These are phyloP conservation scores for Paecilomyces variotii DNA, from an alignment of 2,329 filamentous ascomycete genomes.

Conservation along the genomic window DNA sequence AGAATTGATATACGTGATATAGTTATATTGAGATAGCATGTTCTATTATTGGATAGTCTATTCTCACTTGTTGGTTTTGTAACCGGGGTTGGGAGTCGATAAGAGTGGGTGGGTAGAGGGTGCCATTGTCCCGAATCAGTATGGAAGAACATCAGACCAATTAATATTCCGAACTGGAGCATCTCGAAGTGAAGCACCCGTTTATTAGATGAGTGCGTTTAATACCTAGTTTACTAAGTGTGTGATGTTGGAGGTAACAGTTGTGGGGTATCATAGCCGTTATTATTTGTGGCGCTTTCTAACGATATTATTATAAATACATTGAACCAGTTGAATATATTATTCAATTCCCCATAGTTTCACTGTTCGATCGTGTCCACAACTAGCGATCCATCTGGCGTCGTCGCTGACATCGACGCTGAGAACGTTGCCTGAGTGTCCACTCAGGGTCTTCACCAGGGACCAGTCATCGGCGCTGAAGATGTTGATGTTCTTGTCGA, in stretches of 20 bases:
- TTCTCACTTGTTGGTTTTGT: no score
- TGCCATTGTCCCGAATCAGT: no score
- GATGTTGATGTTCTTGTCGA: conserved; percentile 91
- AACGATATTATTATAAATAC: background rate
- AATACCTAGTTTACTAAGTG: no score
- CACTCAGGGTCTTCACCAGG: conserved; percentile 75
- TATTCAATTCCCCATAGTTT: conserved; percentile 94
- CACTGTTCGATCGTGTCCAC: conserved; percentile 87
- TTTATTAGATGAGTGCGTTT: no score
- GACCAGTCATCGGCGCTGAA: conserved; percentile 97
- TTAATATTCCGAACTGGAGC: no score
- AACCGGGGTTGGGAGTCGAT: no score
- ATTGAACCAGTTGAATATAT: conserved; percentile 22
- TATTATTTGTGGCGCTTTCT: background rate
- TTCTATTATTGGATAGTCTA: background rate
- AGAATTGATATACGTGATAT: background rate
- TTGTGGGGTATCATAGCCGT: background rate
- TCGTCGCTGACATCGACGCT: conserved; percentile 83
- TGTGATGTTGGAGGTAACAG: background rate
- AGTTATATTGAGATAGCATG: background rate
- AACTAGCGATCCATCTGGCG: conserved; percentile 86
- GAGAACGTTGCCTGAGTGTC: conserved; percentile 85
- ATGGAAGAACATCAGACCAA: no score
- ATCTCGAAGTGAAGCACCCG: no score
- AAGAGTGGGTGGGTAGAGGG: no score